Conservation (phyloP, 2,329 filamentous ascomycete genomes). For the Hymenoscyphus infarciens region DNA sequence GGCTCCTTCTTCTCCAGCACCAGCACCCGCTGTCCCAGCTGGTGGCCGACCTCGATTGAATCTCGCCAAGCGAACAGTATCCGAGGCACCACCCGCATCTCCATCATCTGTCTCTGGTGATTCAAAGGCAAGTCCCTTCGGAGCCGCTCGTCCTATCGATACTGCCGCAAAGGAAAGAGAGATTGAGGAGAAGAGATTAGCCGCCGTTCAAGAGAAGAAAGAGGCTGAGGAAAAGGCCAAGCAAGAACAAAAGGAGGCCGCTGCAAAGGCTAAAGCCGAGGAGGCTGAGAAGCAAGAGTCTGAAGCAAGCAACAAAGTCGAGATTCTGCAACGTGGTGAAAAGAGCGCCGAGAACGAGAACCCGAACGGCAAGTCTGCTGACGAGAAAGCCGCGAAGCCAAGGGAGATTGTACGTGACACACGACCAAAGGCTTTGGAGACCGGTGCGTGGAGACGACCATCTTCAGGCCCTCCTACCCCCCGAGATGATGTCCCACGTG, state of each 20-base stretch:
- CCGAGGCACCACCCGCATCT: constrained; percentile 57
- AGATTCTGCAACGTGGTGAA: constrained; percentile 31
- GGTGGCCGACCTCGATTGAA: constrained; percentile 77
- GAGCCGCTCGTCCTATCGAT: constrained; percentile 89
- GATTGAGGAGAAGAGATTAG: constrained; percentile 81
- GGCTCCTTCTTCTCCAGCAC: constrained; percentile 69
- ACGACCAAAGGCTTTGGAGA: constrained; percentile 55
- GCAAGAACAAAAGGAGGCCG: constrained; percentile 62
- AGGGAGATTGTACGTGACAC: constrained; percentile 43
- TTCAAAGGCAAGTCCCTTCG: constrained; percentile 88
- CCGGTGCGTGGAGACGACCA: constrained; percentile 57
- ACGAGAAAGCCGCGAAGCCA: constrained; percentile 48
- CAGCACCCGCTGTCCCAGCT: constrained; percentile 49
- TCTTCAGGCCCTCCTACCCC: constrained; percentile 41
- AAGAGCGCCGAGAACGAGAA: constrained; percentile 35
- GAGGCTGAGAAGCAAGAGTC: constrained; percentile 35
- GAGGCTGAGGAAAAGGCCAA: constrained; percentile 55
- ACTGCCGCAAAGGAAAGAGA: constrained; percentile 85
- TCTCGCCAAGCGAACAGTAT: constrained; percentile 85
- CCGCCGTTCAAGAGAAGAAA: constrained; percentile 74
- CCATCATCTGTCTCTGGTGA: constrained; percentile 54
- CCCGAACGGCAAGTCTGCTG: constrained; percentile 39
- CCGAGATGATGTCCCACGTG: constrained; percentile 42
- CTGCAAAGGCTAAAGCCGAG: constrained; percentile 34
- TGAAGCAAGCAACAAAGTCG: constrained; percentile 32